Conservation (phyloP, 305 asterid species). For the Plantago coronopus region DNA sequence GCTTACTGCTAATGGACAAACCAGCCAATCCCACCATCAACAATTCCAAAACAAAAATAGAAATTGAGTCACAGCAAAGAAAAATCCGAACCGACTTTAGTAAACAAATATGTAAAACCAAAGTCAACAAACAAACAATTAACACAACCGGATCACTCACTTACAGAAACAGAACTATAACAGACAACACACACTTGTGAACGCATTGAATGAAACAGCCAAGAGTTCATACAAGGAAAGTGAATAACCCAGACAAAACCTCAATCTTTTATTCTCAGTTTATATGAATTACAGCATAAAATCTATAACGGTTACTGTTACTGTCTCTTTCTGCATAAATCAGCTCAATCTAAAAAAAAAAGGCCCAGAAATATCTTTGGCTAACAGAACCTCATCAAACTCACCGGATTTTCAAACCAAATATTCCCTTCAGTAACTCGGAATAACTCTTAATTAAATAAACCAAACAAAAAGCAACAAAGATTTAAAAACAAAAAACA, state of each 20-base stretch:
- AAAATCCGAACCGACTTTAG: slow-evolving; percentile 1
- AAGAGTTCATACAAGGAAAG: slow-evolving; percentile 12
- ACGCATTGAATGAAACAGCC: slow-evolving; percentile 19
- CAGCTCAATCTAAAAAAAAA: neutral
- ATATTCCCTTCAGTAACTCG: too few species aligned
- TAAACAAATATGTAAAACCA: neutral
- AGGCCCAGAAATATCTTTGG: neutral
- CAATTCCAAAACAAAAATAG: slow-evolving; percentile 1
- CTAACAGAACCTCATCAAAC: neutral
- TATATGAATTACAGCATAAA: neutral
- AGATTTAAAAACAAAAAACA: neutral
- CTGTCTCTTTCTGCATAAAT: neutral
- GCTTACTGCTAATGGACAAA: slow-evolving; percentile 8
- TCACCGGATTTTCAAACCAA: neutral
- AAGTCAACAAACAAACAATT: neutral
- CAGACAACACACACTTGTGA: slow-evolving; percentile 10
- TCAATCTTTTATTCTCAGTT: neutral
- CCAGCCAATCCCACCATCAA: slow-evolving; percentile 6
- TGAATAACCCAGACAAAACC: neutral
- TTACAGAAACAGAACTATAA: neutral
- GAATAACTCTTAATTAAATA: too few species aligned
- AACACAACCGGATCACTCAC: slow-evolving; percentile 2
- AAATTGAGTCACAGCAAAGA: neutral
- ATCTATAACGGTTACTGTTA: neutral
- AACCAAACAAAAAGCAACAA: neutral